Conservation (phyloP, 345 rosid genomes). For the Raphanus sativus region DNA sequence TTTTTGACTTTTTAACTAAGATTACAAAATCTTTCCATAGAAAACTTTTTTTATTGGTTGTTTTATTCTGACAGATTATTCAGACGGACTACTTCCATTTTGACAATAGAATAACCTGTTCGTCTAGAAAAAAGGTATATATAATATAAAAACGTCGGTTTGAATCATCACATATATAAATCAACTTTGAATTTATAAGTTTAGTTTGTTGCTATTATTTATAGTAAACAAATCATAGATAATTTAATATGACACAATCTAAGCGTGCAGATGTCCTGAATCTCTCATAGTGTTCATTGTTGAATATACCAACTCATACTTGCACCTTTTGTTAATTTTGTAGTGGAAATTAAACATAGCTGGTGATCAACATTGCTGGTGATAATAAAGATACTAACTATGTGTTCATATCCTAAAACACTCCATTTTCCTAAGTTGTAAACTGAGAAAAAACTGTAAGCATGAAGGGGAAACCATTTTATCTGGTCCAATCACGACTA, state of each 20-base stretch:
- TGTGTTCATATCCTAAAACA: background rate
- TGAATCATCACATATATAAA: constrained; percentile 8
- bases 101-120: too few relatives aligned
- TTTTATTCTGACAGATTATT: too few relatives aligned
- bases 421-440: background rate
- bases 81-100: too few relatives aligned
- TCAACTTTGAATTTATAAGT: background rate
- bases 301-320: constrained; percentile 34
- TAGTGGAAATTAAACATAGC: background rate
- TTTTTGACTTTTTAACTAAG: too few relatives aligned
- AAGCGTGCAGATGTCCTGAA: constrained; percentile 33
- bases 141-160: constrained; percentile 23
- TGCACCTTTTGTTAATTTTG: background rate
- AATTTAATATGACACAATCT: constrained; percentile 18
- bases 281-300: constrained; percentile 35
- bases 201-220: constrained; percentile 3
- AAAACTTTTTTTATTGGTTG: too few relatives aligned
- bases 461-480: background rate
- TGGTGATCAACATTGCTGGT: constrained; percentile 10
- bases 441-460: background rate
- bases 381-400: background rate
- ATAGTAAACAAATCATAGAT: constrained; percentile 1
- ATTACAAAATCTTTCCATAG: too few relatives aligned
- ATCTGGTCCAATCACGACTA: background rate
- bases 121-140: background rate